Conservation (phyloP, 805 yeast genomes). For the Lipomyces yamadae region DNA sequence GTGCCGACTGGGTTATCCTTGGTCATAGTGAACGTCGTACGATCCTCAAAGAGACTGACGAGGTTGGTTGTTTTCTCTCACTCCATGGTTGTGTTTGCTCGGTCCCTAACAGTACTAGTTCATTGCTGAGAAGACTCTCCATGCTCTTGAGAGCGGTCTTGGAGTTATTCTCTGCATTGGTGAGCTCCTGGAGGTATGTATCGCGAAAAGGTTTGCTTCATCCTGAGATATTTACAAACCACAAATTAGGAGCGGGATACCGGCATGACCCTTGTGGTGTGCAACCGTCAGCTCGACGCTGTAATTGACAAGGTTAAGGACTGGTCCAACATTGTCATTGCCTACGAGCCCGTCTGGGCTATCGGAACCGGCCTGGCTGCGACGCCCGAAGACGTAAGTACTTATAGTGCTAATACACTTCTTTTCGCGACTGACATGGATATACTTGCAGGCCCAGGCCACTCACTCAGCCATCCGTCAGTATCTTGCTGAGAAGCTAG, state of each 20-base stretch:
- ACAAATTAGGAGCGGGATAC: constrained; percentile 86
- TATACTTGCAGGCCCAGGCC: constrained; percentile 67
- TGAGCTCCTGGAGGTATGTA: constrained; percentile 56
- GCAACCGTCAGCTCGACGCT: constrained; percentile 87
- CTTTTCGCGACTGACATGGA: background rate
- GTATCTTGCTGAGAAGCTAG: constrained; percentile 76
- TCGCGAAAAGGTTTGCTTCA: background rate
- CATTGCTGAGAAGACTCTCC: constrained; percentile 91
- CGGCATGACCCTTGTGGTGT: constrained; percentile 81
- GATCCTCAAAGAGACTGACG: constrained; percentile 82
- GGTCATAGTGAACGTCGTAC: constrained; percentile 99
- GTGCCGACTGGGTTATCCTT: constrained; percentile 90
- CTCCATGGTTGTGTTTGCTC: background rate
- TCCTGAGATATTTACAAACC: constrained; percentile 43
- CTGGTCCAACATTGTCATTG: constrained; percentile 92
- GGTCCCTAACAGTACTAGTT: constrained; percentile 54
- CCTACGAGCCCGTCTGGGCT: constrained; percentile 99
- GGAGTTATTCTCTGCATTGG: constrained; percentile 96
- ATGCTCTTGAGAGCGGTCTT: constrained; percentile 87
- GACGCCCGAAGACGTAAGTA: constrained; percentile 75
- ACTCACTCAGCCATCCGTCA: constrained; percentile 89
- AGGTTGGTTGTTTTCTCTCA: constrained; percentile 1
- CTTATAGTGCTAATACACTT: background rate
- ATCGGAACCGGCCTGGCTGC: constrained; percentile 99
- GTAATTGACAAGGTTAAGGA: constrained; percentile 78